These are phyloP conservation scores for Paramarasmius palmivorus DNA, from an alignment of 1,284 basidiomycete genomes.

Conservation along the genomic window DNA sequence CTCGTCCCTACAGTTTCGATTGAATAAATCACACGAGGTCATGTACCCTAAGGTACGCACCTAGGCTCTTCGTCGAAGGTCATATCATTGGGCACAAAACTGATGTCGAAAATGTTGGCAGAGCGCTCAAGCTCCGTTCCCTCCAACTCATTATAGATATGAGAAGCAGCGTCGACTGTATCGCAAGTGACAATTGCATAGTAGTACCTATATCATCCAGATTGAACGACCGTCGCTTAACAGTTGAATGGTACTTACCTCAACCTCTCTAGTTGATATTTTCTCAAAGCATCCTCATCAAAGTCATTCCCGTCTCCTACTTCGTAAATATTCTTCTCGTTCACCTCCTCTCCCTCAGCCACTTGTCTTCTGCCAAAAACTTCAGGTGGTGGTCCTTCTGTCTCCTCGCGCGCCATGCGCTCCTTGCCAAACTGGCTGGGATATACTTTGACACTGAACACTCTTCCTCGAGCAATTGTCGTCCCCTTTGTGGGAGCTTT, in stretches of 20 bases:
- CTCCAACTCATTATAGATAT: slow-evolving; percentile 87
- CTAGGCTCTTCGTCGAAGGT: slow-evolving; percentile 81
- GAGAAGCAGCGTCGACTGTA: slow-evolving; percentile 73
- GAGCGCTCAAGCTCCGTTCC: slow-evolving; percentile 97
- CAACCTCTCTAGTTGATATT: slow-evolving; percentile 93
- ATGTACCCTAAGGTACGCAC: slow-evolving; percentile 51
- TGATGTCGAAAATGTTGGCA: slow-evolving; percentile 94
- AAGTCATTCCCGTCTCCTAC: slow-evolving; percentile 71
- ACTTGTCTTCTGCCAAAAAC: slow-evolving; percentile 65
- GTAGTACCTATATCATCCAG: slow-evolving; percentile 70
- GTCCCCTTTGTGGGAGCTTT: slow-evolving; percentile 18
- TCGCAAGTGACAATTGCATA: slow-evolving; percentile 96
- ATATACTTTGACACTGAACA: slow-evolving; percentile 83
- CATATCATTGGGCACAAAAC: slow-evolving; percentile 94
- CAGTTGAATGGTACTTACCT: slow-evolving; percentile 54
- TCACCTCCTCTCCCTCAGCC: slow-evolving; percentile 57
- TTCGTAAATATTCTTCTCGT: slow-evolving; percentile 70
- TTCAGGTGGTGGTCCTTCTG: slow-evolving; percentile 87
- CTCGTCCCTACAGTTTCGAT: slow-evolving; percentile 64
- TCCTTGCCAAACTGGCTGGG: slow-evolving; percentile 94
- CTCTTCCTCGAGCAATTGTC: slow-evolving; percentile 52
- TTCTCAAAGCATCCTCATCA: slow-evolving; percentile 86
- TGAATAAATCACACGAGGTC: slow-evolving; percentile 5
- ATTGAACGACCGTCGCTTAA: neutral
- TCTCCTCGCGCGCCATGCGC: slow-evolving; percentile 85